Conservation (phyloP, 129 eudicot species). For the Glebionis coronaria region DNA sequence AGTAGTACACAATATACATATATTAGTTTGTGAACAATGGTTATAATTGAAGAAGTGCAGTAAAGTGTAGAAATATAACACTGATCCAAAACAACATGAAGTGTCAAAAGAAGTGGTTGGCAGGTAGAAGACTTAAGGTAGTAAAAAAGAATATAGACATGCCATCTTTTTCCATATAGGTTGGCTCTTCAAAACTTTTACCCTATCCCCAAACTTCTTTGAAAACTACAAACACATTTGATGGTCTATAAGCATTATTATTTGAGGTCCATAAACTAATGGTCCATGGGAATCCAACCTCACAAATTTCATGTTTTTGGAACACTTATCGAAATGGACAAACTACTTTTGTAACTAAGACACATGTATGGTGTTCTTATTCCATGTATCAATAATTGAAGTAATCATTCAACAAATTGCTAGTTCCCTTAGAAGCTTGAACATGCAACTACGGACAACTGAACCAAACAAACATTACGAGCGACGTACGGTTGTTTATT, state of each 20-base stretch:
- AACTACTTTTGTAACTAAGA: not conserved
- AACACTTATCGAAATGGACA: not conserved
- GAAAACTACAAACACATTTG: slow-evolving; percentile 27
- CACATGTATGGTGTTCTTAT: not conserved
- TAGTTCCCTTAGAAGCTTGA: not conserved
- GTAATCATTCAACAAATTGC: not conserved
- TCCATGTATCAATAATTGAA: too few relatives aligned
- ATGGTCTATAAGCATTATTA: slow-evolving; percentile 17
- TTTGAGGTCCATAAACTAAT: slow-evolving; percentile 17
- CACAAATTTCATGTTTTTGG: not conserved
- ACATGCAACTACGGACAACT: not conserved
- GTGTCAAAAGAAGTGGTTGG: not conserved
- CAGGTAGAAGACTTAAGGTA: slow-evolving; percentile 4
- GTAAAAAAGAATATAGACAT: slow-evolving; percentile 8
- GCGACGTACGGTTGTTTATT: slow-evolving; percentile 6
- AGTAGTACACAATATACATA: too few relatives aligned
- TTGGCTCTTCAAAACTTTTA: slow-evolving; percentile 7
- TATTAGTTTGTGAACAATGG: too few relatives aligned
- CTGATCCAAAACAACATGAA: too few relatives aligned
- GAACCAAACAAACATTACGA: slow-evolving; percentile 14
- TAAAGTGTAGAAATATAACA: too few relatives aligned
- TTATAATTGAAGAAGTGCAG: too few relatives aligned
- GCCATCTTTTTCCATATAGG: slow-evolving; percentile 21
- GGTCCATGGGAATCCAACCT: slow-evolving; percentile 29
- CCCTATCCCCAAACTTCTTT: slow-evolving; percentile 22